Evolutionary conservation across 2,329 filamentous ascomycete genomes (phyloP).

Genomic region (Chrysosphaeria jannelii): DNA sequence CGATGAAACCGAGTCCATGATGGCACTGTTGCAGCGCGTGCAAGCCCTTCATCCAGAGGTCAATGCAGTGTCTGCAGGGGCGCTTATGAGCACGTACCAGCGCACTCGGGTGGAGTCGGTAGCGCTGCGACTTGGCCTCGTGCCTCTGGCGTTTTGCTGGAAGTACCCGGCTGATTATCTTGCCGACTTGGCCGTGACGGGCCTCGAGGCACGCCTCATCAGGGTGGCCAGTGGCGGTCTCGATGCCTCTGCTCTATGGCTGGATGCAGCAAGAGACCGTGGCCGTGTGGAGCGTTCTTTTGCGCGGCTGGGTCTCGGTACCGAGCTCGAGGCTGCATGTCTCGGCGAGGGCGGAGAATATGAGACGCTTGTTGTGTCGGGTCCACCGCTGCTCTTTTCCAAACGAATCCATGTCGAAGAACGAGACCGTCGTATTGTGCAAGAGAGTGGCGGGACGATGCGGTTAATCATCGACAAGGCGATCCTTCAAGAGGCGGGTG

Average conservation of each 20-base stretch:
- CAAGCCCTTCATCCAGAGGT: conserved; percentile 41
- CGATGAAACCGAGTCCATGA: conserved; percentile 74
- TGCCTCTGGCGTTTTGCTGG: conserved; percentile 71
- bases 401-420: conserved; percentile 28
- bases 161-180: conserved; percentile 38
- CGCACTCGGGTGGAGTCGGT: conserved; percentile 86
- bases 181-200: conserved; percentile 48
- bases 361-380: conserved; percentile 69
- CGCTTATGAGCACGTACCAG: conserved; percentile 86
- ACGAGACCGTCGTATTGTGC: conserved; percentile 19
- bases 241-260: conserved; percentile 54
- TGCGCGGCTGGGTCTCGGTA: conserved; percentile 26
- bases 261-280: conserved; percentile 32
- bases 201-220: conserved; percentile 69
- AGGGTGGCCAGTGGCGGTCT: conserved; percentile 84
- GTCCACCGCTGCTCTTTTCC: conserved; percentile 41
- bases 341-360: conserved; percentile 89
- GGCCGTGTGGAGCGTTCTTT: conserved; percentile 23
- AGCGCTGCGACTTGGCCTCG: conserved; percentile 52
- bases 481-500: too few species aligned
- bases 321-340: conserved; percentile 10
- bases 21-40: conserved; percentile 41
- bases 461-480: conserved; percentile 34
- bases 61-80: conserved; percentile 69
- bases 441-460: conserved; percentile 48